phyloP scores from a whole-genome alignment of 768 basidiomycete genomes.

The Naematelia aurantialba region DNA sequence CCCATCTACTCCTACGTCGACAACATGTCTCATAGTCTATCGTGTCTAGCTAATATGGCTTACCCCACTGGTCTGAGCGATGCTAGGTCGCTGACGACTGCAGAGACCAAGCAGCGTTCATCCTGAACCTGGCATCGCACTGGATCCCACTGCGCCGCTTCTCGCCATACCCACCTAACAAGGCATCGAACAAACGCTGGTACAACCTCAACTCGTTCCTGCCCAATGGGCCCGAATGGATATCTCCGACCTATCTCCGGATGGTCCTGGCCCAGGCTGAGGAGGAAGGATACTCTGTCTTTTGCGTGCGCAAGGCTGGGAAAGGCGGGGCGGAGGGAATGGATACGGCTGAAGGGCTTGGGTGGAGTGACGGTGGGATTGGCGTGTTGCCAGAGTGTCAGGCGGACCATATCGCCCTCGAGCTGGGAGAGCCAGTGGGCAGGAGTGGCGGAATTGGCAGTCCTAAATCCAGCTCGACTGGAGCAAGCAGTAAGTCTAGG shows the following conservation, averaged over 20 bases:
- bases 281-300: conserved; percentile 61
- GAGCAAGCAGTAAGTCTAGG: conserved; percentile 1
- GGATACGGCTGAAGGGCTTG: conserved; percentile 20
- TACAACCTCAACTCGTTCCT: conserved; percentile 82
- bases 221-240: conserved; percentile 65
- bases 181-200: conserved; percentile 58
- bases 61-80: neutral
- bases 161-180: conserved; percentile 52
- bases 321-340: conserved; percentile 13
- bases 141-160: conserved; percentile 87
- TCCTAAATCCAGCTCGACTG: neutral
- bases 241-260: conserved; percentile 73
- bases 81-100: conserved; percentile 6
- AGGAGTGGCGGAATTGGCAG: conserved; percentile 18
- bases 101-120: conserved; percentile 78
- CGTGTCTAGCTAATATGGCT: neutral
- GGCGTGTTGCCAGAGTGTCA: conserved; percentile 68
- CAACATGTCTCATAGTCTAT: neutral
- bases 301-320: conserved; percentile 27
- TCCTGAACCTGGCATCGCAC: conserved; percentile 78
- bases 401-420: conserved; percentile 58
- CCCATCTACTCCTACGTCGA: neutral
- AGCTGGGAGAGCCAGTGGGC: conserved; percentile 68
- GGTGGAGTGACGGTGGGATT: conserved; percentile 63
- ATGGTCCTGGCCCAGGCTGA: conserved; percentile 87